Base-by-base conservation (phyloP, 1,284 basidiomycete genomes). In the Veloboletus limbatus region DNA sequence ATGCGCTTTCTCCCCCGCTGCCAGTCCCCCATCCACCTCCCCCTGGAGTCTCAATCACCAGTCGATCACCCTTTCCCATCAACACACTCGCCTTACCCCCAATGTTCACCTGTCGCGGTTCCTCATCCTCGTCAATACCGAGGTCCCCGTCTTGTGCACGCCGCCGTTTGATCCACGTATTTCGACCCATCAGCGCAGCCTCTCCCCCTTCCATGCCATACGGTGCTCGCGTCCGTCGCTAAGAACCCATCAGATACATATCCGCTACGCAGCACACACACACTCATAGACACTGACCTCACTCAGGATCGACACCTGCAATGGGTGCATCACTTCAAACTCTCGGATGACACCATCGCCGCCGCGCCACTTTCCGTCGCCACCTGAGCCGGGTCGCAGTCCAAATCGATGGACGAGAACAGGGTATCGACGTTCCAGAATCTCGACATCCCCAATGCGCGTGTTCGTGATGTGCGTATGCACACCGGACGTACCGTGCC, bases 401-500 rank as follows among this genome's bases (percentile, higher is more conserved):
- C 85, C 85, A 67, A 97, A 97, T 55, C 81, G 77, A 58, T 90
- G 87, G 20, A 97, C 62, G 55, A 97, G 73, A 10, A 97, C 86
- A 1, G 94, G 93, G 63, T 93, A 94, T 28, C 93, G 81, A 36
- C 92, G 78, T 69, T 97, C 93, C 40, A 97, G 78, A 60, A 96
- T 90, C 64, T 97, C 94, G 16, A 93, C 86, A 56, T 97, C 95
- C 16, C 92, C 90, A 53, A 92, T 93, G 13, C 90, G 82, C 14
- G 93, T 96, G 69, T 97, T 97, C 5, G 94, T 97, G 67, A 97
- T 97, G 62, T 95, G 91, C 2, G 85, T 89, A 59, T 91, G 89
- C 6, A 92, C 86, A 6, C 88, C 91, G 10, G 87, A 88, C 4
- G 88, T 90, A 5, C 95, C 95, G 57, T 95, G 82, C 93, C 93